Conservation (phyloP, 2,329 filamentous ascomycete genomes). For the Lachnellula subtilissima region DNA sequence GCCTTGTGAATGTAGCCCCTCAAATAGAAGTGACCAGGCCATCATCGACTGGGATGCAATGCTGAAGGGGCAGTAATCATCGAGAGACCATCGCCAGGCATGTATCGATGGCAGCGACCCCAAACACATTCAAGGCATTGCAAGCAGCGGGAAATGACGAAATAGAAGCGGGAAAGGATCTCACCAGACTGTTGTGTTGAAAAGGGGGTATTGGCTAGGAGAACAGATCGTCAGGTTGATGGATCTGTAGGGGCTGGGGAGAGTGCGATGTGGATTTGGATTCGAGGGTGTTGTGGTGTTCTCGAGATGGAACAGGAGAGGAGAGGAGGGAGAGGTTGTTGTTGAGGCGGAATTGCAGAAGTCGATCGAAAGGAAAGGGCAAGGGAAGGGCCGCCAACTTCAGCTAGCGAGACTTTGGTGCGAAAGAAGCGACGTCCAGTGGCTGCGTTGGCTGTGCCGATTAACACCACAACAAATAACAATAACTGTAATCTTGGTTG, state of each 20-base stretch:
- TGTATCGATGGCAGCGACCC: slow-evolving; percentile 4
- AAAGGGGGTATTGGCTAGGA: slow-evolving; percentile 8
- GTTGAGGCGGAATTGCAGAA: slow-evolving; percentile 21
- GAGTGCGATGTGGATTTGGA: slow-evolving; percentile 17
- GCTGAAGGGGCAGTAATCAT: neutral
- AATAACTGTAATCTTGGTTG: neutral
- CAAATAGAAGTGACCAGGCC: neutral
- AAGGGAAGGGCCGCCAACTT: slow-evolving; percentile 6
- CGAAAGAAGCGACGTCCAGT: slow-evolving; percentile 11
- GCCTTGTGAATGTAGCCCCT: slow-evolving; percentile 1
- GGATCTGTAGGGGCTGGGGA: slow-evolving; percentile 3
- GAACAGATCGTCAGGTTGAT: slow-evolving; percentile 3
- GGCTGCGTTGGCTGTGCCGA: neutral
- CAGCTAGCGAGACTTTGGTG: slow-evolving; percentile 16
- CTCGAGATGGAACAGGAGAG: slow-evolving; percentile 16
- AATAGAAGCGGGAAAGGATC: slow-evolving; percentile 21
- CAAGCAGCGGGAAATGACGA: slow-evolving; percentile 24
- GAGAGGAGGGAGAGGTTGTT: neutral
- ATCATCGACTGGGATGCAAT: slow-evolving; percentile 1
- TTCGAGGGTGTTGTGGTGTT: slow-evolving; percentile 6
- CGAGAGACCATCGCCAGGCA: neutral
- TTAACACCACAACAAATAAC: neutral
- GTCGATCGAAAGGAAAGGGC: slow-evolving; percentile 21
- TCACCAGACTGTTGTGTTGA: slow-evolving; percentile 21
- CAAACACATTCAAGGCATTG: slow-evolving; percentile 7